Conservation (phyloP, 2,329 filamentous ascomycete genomes). For the Lecanicillium sp. region DNA sequence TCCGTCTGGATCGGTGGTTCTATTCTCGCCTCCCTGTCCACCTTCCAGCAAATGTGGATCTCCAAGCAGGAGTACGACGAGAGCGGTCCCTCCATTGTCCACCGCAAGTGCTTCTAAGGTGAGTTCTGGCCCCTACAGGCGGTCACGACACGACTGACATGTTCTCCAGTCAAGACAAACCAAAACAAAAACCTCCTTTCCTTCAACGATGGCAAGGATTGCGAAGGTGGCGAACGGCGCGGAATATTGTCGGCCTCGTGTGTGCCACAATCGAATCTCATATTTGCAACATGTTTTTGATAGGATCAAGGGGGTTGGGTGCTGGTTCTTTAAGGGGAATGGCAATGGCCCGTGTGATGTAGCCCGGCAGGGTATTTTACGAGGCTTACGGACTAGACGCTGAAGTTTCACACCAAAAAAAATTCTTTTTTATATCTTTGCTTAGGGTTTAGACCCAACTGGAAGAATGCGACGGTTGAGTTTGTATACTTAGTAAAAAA, state of each 20-base stretch:
- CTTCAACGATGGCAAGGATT: constrained; percentile 35
- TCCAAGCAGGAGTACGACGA: constrained; percentile 99
- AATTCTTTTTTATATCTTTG: constrained; percentile 33
- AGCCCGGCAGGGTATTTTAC: constrained; percentile 40
- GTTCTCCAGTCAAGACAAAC: constrained; percentile 23
- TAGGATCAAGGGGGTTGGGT: constrained; percentile 48
- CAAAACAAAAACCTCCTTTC: constrained; percentile 29
- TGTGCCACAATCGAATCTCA: constrained; percentile 46
- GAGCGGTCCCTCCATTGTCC: constrained; percentile 97
- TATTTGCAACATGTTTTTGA: constrained; percentile 54
- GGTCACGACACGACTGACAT: not conserved
- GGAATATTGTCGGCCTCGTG: constrained; percentile 39
- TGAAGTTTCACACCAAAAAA: constrained; percentile 53
- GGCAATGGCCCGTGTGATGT: constrained; percentile 44
- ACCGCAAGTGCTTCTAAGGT: constrained; percentile 99
- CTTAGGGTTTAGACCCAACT: constrained; percentile 32
- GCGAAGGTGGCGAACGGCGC: constrained; percentile 40
- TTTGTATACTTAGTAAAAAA: constrained; percentile 17
- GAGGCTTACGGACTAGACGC: constrained; percentile 44
- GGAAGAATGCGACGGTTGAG: constrained; percentile 21
- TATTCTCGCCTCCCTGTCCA: constrained; percentile 97
- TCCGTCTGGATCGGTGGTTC: constrained; percentile 99
- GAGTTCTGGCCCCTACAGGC: constrained; percentile 19
- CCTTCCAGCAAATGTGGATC: constrained; percentile 99
- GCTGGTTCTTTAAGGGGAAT: constrained; percentile 41